These are phyloP conservation scores for Trichoderma atroviride DNA, from an alignment of 2,329 filamentous ascomycete species.

Conservation along the genomic window DNA sequence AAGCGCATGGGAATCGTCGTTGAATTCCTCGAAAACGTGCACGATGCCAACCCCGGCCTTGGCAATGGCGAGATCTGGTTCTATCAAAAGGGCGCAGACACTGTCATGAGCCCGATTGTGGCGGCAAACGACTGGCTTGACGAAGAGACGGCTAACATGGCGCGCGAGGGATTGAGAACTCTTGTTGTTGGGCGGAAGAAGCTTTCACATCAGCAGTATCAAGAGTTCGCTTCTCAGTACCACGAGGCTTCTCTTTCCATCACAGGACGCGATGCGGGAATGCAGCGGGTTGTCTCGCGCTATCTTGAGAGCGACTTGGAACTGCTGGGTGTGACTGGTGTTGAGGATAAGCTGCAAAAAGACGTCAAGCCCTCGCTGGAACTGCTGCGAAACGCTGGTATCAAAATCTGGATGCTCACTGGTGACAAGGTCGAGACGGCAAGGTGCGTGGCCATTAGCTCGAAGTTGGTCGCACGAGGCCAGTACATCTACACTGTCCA, in stretches of 20 bases:
- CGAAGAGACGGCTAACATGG: slow-evolving; percentile 99
- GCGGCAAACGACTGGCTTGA: slow-evolving; percentile 97
- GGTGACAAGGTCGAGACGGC: slow-evolving; percentile 98
- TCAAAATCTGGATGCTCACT: slow-evolving; percentile 99
- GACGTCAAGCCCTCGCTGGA: slow-evolving; percentile 96
- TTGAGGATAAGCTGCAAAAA: slow-evolving; percentile 93
- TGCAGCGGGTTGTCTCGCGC: slow-evolving; percentile 77
- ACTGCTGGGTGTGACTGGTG: slow-evolving; percentile 93
- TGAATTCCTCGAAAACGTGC: slow-evolving; percentile 68
- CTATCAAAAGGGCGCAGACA: slow-evolving; percentile 97
- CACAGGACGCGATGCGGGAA: slow-evolving; percentile 75
- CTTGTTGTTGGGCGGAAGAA: slow-evolving; percentile 92
- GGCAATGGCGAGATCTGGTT: slow-evolving; percentile 88
- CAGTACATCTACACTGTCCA: slow-evolving; percentile 95
- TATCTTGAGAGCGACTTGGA: slow-evolving; percentile 88
- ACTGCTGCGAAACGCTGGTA: slow-evolving; percentile 90
- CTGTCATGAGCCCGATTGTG: slow-evolving; percentile 96
- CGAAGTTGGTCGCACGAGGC: slow-evolving; percentile 88
- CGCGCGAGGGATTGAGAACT: slow-evolving; percentile 89
- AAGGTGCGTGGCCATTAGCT: slow-evolving; percentile 91
- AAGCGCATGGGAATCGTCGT: slow-evolving; percentile 98
- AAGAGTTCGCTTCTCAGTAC: slow-evolving; percentile 74
- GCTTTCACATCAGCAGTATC: slow-evolving; percentile 76
- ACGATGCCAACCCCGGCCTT: slow-evolving; percentile 52
- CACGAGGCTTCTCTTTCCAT: slow-evolving; percentile 81